A percentile compares a stretch with the other conserved stretches of the same genome.
phyloP scores from a whole-genome alignment of 2,329 filamentous ascomycete genomes.

The Chrysoporthe deuterocubensis region DNA sequence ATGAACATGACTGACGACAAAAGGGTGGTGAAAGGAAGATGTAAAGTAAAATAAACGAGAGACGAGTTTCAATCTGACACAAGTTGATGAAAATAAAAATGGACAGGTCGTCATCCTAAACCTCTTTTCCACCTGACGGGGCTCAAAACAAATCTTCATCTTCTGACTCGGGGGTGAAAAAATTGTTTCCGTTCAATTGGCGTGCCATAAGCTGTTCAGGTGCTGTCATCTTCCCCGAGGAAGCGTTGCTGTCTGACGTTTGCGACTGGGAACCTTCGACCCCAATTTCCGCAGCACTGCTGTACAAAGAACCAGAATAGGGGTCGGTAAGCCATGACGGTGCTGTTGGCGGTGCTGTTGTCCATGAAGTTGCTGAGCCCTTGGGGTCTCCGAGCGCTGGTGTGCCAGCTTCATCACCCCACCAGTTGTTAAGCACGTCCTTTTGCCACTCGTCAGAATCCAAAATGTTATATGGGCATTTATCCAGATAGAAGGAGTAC shows the following conservation, averaged over 20 bases:
- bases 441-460: constrained; percentile 46
- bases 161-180: too few species aligned
- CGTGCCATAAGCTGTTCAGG: too few species aligned
- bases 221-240: too few species aligned
- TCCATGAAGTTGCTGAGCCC: background rate
- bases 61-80: too few species aligned
- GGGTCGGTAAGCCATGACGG: constrained; percentile 2
- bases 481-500: constrained; percentile 41
- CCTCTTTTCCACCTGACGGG: too few species aligned
- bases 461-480: constrained; percentile 36
- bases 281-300: background rate
- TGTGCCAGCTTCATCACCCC: constrained; percentile 40
- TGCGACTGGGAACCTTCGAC: background rate
- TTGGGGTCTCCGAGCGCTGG: constrained; percentile 27
- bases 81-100: too few species aligned
- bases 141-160: too few species aligned
- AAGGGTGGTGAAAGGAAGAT: too few species aligned
- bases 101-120: too few species aligned
- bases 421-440: constrained; percentile 47
- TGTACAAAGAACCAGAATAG: background rate
- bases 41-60: too few species aligned
- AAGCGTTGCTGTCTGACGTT: background rate
- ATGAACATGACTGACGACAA: too few species aligned
- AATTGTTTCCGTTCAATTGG: too few species aligned
- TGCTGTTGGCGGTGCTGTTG: background rate